Conservation (phyloP, 768 basidiomycete species). For the Amanita polypyramis region DNA sequence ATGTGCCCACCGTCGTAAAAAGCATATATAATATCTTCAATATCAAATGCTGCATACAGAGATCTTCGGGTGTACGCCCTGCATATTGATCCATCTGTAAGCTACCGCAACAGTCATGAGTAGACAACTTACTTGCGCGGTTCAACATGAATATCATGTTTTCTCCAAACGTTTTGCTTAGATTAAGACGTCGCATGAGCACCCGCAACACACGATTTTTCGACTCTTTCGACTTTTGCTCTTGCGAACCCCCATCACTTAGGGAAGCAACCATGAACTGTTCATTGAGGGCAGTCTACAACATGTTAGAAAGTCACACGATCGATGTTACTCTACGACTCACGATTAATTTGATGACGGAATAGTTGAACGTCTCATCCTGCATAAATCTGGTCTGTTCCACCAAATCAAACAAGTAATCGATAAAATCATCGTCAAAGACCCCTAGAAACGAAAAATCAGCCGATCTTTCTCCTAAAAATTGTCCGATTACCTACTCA, state of each 20-base stretch:
- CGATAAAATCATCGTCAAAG: slow-evolving; percentile 79
- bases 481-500: slow-evolving; percentile 46
- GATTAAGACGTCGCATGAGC: slow-evolving; percentile 72
- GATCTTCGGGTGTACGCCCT: slow-evolving; percentile 83
- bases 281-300: slow-evolving; percentile 85
- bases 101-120: not conserved
- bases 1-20: slow-evolving; percentile 86
- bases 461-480: not conserved
- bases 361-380: slow-evolving; percentile 92
- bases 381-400: slow-evolving; percentile 82
- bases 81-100: not conserved
- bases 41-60: slow-evolving; percentile 90
- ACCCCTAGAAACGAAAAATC: slow-evolving; percentile 34
- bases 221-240: slow-evolving; percentile 24
- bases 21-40: slow-evolving; percentile 91
- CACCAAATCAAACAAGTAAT: slow-evolving; percentile 85
- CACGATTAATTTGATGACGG: slow-evolving; percentile 90
- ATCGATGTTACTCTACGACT: slow-evolving; percentile 15
- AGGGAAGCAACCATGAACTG: slow-evolving; percentile 95
- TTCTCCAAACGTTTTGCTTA: slow-evolving; percentile 93
- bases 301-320: not conserved
- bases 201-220: slow-evolving; percentile 78
- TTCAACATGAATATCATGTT: slow-evolving; percentile 99
- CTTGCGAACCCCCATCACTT: slow-evolving; percentile 16
- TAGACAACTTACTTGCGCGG: slow-evolving; percentile 63